These are phyloP conservation scores for Cadophora sp. DNA, from an alignment of 2,329 filamentous ascomycete genomes.

Conservation along the genomic window DNA sequence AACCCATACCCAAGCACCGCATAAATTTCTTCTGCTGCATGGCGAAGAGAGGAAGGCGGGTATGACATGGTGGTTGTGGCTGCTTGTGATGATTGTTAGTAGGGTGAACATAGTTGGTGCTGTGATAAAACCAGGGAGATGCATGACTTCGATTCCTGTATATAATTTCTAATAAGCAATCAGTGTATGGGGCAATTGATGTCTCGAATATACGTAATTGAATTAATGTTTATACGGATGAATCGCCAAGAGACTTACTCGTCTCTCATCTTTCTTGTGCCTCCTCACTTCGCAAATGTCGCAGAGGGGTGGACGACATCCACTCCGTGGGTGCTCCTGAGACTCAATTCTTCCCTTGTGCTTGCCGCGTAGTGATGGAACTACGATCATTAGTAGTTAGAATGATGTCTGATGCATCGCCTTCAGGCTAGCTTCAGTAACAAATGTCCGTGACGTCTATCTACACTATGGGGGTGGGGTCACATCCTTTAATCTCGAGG, in stretches of 20 bases:
- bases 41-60: conserved; percentile 36
- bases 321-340: too few relatives aligned
- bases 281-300: background rate
- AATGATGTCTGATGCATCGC: too few relatives aligned
- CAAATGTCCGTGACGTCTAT: too few relatives aligned
- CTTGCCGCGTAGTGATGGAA: too few relatives aligned
- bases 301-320: too few relatives aligned
- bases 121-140: background rate
- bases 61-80: background rate
- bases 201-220: background rate
- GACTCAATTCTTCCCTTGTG: too few relatives aligned
- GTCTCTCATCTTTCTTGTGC: background rate
- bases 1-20: conserved; percentile 28
- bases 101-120: background rate
- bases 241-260: background rate
- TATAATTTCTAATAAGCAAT: conserved; percentile 8
- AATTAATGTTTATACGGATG: background rate
- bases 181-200: background rate
- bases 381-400: too few relatives aligned
- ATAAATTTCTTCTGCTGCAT: conserved; percentile 4
- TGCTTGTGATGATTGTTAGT: background rate
- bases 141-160: conserved; percentile 2
- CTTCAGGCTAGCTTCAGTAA: too few relatives aligned
- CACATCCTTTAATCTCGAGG: too few relatives aligned
- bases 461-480: too few relatives aligned